Conservation (phyloP, 352 stramenopile genomes). For the Pythium myriotylum region DNA sequence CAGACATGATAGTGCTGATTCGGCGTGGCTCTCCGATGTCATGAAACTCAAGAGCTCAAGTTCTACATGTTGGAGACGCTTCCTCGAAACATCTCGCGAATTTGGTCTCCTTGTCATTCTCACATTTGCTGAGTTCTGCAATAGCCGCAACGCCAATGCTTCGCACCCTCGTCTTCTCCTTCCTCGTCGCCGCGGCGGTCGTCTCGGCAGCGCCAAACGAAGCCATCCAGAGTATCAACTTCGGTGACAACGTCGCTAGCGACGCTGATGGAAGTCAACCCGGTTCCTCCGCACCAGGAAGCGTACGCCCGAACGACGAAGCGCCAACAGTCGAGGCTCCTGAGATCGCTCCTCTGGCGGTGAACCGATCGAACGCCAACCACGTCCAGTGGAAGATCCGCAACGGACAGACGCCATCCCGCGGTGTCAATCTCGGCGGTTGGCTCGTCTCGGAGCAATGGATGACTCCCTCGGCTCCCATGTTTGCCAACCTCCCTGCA, state of each 20-base stretch:
- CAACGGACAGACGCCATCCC: constrained; percentile 4
- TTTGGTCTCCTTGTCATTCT: neutral
- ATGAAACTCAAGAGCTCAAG: too few relatives aligned
- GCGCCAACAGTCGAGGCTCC: neutral
- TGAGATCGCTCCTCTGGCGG: neutral
- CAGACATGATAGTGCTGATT: too few relatives aligned
- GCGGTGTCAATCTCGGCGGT: constrained; percentile 34
- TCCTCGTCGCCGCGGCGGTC: neutral
- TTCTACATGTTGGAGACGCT: too few relatives aligned
- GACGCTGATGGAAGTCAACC: neutral
- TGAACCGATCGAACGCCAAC: too few relatives aligned
- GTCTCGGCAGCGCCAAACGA: neutral
- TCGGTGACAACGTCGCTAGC: neutral
- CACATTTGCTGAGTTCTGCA: neutral
- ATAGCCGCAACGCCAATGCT: neutral
- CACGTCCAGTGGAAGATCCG: constrained; percentile 26
- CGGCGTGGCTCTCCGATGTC: too few relatives aligned
- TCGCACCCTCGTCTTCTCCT: neutral
- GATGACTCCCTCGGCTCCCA: constrained; percentile 22
- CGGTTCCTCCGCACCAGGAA: neutral
- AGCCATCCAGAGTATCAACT: neutral
- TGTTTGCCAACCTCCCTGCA: constrained; percentile 15
- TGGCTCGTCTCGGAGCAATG: constrained; percentile 36
- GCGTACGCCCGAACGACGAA: neutral
- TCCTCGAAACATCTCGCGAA: too few relatives aligned